Conservation (phyloP, 1,284 basidiomycete species). For the Tylopilus orsonianus region DNA sequence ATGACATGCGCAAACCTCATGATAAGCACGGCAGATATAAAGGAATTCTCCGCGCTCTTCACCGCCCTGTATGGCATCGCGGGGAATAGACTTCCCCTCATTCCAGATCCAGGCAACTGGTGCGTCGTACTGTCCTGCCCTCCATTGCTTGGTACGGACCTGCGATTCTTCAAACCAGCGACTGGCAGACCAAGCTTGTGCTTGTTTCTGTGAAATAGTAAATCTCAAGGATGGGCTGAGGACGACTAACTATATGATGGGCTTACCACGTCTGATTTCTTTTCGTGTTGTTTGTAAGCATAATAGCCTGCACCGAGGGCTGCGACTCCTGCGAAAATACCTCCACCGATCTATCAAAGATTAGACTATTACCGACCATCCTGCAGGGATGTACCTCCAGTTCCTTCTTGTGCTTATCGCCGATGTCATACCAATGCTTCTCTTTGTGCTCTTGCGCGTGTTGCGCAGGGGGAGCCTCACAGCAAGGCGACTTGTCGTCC, state of each 20-base stretch:
- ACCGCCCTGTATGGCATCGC: conserved; percentile 55
- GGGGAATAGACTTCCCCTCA: conserved; percentile 58
- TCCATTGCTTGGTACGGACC: conserved; percentile 49
- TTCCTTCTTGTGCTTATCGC: conserved; percentile 56
- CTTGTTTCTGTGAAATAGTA: conserved; percentile 44
- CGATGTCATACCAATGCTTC: conserved; percentile 57
- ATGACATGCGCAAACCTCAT: conserved; percentile 45
- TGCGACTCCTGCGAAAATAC: conserved; percentile 53
- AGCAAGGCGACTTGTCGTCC: conserved; percentile 30
- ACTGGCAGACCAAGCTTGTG: conserved; percentile 48
- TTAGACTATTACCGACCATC: conserved; percentile 5
- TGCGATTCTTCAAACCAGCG: conserved; percentile 63
- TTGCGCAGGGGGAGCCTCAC: conserved; percentile 35
- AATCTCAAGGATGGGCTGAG: background rate
- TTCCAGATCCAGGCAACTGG: conserved; percentile 63
- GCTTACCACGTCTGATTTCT: conserved; percentile 56
- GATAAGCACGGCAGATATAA: conserved; percentile 60
- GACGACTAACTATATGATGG: background rate
- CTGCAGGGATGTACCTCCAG: conserved; percentile 48
- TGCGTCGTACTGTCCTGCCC: conserved; percentile 41
- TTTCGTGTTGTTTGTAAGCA: conserved; percentile 56
- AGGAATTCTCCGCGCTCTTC: conserved; percentile 49
- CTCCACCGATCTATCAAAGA: conserved; percentile 57
- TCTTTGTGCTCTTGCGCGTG: conserved; percentile 47
- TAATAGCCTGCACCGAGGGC: conserved; percentile 50